Percentiles rank a stretch among this genome's conserved stretches.
phyloP scores from a whole-genome alignment of 805 yeast species.

The Candida vaughaniae region DNA sequence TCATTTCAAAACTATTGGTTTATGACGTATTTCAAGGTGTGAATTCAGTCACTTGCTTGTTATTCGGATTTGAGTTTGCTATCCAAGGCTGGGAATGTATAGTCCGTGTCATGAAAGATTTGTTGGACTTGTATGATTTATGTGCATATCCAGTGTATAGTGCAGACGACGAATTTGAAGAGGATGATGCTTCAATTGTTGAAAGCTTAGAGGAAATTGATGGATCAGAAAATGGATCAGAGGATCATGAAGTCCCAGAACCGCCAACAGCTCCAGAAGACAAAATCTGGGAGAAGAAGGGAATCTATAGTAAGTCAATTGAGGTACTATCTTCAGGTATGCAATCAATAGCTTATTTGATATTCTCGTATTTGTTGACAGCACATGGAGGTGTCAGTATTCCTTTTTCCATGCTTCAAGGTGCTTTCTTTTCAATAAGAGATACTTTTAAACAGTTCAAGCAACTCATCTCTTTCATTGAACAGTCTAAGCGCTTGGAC shows the following conservation, averaged over 20 bases:
- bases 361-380: slow-evolving; percentile 34
- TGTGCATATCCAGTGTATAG: slow-evolving; percentile 32
- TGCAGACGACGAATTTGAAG: slow-evolving; percentile 24
- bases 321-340: slow-evolving; percentile 51
- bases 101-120: slow-evolving; percentile 44
- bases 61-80: slow-evolving; percentile 77
- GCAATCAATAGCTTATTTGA: slow-evolving; percentile 27
- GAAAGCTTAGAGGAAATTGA: slow-evolving; percentile 15
- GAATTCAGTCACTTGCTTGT: slow-evolving; percentile 55
- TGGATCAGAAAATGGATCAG: slow-evolving; percentile 15
- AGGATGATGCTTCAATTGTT: slow-evolving; percentile 4
- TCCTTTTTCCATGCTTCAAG: slow-evolving; percentile 44
- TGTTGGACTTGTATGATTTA: slow-evolving; percentile 58
- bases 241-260: slow-evolving; percentile 19
- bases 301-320: slow-evolving; percentile 54
- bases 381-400: slow-evolving; percentile 29
- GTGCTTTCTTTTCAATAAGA: slow-evolving; percentile 41
- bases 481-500: slow-evolving; percentile 63
- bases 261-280: slow-evolving; percentile 37
- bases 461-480: slow-evolving; percentile 49
- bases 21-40: slow-evolving; percentile 51
- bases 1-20: slow-evolving; percentile 54
- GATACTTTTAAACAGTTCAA: slow-evolving; percentile 30
- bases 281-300: slow-evolving; percentile 71
- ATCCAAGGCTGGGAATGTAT: slow-evolving; percentile 56